Evolutionary conservation across 1,284 basidiomycete species (phyloP).

Genomic region (Acaromyces ingoldii): DNA sequence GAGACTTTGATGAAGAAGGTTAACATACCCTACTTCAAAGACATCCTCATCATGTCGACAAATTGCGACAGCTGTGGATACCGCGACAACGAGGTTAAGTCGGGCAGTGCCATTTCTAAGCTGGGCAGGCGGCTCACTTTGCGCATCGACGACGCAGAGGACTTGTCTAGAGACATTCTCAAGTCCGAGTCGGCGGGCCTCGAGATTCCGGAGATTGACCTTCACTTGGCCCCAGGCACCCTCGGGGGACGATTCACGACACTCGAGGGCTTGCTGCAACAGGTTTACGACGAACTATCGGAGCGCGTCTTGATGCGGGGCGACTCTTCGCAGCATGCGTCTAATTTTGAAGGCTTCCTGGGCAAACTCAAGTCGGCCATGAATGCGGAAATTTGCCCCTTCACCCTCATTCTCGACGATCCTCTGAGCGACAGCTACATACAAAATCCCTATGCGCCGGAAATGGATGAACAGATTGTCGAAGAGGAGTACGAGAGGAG

Average conservation of each 20-base stretch:
- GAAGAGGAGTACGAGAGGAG: slow-evolving; percentile 75
- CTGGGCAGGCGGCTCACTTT: slow-evolving; percentile 81
- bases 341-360: slow-evolving; percentile 61
- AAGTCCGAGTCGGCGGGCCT: slow-evolving; percentile 69
- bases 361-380: slow-evolving; percentile 58
- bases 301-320: slow-evolving; percentile 77
- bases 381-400: slow-evolving; percentile 39
- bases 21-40: slow-evolving; percentile 98
- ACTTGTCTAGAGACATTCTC: slow-evolving; percentile 86
- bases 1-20: slow-evolving; percentile 95
- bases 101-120: slow-evolving; percentile 78
- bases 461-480: slow-evolving; percentile 55
- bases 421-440: slow-evolving; percentile 92
- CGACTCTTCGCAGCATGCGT: slow-evolving; percentile 57
- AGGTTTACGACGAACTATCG: slow-evolving; percentile 90
- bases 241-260: slow-evolving; percentile 98
- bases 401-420: slow-evolving; percentile 87
- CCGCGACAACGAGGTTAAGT: slow-evolving; percentile 95
- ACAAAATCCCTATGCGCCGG: slow-evolving; percentile 71
- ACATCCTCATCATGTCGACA: slow-evolving; percentile 97
- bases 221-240: slow-evolving; percentile 84
- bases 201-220: slow-evolving; percentile 88
- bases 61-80: slow-evolving; percentile 94
- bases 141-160: slow-evolving; percentile 86
- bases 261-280: slow-evolving; percentile 86